A percentile compares a stretch with the other conserved stretches of the same genome.
These are phyloP conservation scores for Suillus sp. DNA, from an alignment of 768 basidiomycete species.

Conservation along the genomic window DNA sequence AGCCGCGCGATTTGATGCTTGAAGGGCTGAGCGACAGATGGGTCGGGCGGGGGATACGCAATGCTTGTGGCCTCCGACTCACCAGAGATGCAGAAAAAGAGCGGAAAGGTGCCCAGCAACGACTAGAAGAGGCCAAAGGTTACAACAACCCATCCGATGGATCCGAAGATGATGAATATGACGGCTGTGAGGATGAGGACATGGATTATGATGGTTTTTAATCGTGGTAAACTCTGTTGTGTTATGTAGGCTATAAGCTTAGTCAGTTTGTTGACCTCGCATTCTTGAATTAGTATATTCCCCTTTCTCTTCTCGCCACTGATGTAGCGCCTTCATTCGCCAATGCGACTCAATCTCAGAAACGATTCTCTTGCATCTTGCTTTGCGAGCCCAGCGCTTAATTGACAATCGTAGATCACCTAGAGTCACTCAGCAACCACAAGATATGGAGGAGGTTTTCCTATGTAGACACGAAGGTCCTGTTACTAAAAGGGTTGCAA, in stretches of 20 bases:
- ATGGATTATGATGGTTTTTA: background rate
- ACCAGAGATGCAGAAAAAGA: conserved; percentile 5
- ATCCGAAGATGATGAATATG: background rate
- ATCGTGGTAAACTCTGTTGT: too few relatives aligned
- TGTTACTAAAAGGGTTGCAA: background rate
- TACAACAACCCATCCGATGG: background rate
- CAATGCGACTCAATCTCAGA: background rate
- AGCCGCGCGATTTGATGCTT: background rate
- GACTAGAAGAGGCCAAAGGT: conserved; percentile 2
- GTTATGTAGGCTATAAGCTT: too few relatives aligned
- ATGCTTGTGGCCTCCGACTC: conserved; percentile 19
- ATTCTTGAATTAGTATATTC: too few relatives aligned
- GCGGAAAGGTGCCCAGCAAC: conserved; percentile 3
- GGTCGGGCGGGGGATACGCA: conserved; percentile 18
- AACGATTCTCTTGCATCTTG: background rate
- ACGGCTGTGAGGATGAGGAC: background rate
- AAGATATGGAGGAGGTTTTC: background rate
- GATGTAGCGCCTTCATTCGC: too few relatives aligned
- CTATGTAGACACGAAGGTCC: too few relatives aligned
- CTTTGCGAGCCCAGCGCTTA: background rate
- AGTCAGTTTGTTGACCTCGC: too few relatives aligned
- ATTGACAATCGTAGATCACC: too few relatives aligned
- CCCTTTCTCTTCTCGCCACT: too few relatives aligned
- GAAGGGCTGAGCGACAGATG: conserved; percentile 20
- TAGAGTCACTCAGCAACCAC: background rate